These are phyloP conservation scores for Carex parvula DNA, from an alignment of 176 grass and related monocot species.

Conservation along the genomic window DNA sequence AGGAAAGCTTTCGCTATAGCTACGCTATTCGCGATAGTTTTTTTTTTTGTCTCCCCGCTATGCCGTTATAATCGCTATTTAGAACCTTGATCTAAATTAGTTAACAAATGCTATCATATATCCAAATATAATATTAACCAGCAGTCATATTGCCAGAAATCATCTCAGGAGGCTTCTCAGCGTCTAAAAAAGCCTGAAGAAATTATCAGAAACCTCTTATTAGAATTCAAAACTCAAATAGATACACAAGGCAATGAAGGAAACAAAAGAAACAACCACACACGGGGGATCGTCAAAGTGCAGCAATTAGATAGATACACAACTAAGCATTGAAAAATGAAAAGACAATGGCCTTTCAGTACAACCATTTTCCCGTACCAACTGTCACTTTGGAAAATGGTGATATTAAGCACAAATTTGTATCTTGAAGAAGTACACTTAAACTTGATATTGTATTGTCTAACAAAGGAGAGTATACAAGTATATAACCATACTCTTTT, in stretches of 20 bases:
- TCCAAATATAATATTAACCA: constrained; percentile 34
- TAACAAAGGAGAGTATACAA: not conserved
- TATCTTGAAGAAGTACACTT: not conserved
- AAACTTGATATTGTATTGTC: not conserved
- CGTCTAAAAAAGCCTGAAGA: constrained; percentile 63
- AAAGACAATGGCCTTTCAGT: not conserved
- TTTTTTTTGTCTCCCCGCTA: too few relatives aligned
- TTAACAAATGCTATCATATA: constrained; percentile 3
- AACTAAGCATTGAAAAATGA: constrained; percentile 2
- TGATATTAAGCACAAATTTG: not conserved
- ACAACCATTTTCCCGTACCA: not conserved
- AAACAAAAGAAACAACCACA: not conserved
- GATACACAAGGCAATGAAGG: not conserved
- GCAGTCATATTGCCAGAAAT: constrained; percentile 83
- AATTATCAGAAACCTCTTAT: constrained; percentile 14
- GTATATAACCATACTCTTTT: not conserved
- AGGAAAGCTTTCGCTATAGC: too few relatives aligned
- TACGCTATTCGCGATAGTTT: too few relatives aligned
- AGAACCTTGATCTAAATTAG: too few relatives aligned
- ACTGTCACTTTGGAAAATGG: not conserved
- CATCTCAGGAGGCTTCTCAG: constrained; percentile 73
- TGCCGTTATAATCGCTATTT: too few relatives aligned
- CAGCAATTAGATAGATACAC: not conserved
- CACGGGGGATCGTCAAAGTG: not conserved
- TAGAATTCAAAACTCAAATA: not conserved